Evolutionary conservation across 1,139 yeast species (phyloP).

Genomic region (Suzukiozyma palmioleophila): DNA sequence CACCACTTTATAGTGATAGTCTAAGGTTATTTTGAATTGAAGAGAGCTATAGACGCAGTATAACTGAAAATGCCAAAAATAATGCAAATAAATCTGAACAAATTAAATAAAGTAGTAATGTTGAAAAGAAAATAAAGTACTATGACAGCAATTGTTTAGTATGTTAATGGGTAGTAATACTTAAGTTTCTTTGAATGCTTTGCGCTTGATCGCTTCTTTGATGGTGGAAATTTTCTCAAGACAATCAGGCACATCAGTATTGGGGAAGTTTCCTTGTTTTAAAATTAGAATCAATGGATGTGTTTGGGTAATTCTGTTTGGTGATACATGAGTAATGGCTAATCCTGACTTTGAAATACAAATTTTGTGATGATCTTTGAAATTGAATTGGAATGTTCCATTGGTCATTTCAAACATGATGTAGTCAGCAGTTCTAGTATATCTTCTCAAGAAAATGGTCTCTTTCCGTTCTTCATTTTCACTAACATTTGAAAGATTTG

Average conservation of each 20-base stretch:
- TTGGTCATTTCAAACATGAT: constrained; percentile 93
- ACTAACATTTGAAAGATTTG: constrained; percentile 72
- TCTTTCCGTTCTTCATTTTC: constrained; percentile 55
- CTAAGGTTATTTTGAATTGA: constrained; percentile 1
- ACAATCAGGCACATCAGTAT: constrained; percentile 50
- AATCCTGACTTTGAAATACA: constrained; percentile 74
- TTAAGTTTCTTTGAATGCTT: constrained; percentile 30
- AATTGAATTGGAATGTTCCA: constrained; percentile 90
- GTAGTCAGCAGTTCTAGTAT: constrained; percentile 70
- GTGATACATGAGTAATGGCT: constrained; percentile 77
- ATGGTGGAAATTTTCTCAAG: constrained; percentile 33
- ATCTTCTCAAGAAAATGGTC: constrained; percentile 73
- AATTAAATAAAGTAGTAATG: neutral
- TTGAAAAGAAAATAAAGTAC: neutral
- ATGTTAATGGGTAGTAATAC: neutral
- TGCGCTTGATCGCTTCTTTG: constrained; percentile 39
- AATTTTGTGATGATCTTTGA: constrained; percentile 89
- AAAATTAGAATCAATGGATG: constrained; percentile 58
- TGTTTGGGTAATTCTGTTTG: constrained; percentile 69
- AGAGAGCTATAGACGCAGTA: neutral
- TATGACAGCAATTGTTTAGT: neutral
- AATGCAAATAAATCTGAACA: neutral
- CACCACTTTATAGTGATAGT: neutral
- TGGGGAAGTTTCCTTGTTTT: constrained; percentile 60
- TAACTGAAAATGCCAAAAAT: neutral